A percentile compares a stretch with the other conserved stretches of the same genome.
Conservation (phyloP, 2,329 filamentous ascomycete species). For the Cladosporium colombiae region DNA sequence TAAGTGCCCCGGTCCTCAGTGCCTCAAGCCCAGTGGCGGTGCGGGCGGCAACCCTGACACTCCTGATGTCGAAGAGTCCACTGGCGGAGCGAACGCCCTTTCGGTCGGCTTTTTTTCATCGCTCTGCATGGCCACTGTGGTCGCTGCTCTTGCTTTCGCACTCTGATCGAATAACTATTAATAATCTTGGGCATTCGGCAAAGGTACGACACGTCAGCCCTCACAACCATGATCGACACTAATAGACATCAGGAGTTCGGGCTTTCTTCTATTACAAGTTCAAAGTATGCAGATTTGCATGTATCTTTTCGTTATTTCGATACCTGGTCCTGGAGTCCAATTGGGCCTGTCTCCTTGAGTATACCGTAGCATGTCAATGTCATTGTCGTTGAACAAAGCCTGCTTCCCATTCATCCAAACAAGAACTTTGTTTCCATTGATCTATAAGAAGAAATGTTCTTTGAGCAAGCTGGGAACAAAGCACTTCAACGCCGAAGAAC, state of each 20-base stretch:
- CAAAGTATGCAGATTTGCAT: constrained; percentile 11
- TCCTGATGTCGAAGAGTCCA: constrained; percentile 23
- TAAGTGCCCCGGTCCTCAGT: constrained; percentile 15
- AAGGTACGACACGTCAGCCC: neutral
- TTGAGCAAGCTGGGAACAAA: neutral
- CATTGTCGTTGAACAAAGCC: constrained; percentile 10
- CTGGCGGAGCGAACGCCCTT: constrained; percentile 22
- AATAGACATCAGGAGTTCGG: constrained; percentile 11
- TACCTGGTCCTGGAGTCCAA: neutral
- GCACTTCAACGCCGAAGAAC: neutral
- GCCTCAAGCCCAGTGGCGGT: constrained; percentile 26
- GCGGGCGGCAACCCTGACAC: constrained; percentile 21
- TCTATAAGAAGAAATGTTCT: neutral
- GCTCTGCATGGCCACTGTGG: constrained; percentile 16
- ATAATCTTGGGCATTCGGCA: constrained; percentile 16
- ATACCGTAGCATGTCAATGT: constrained; percentile 17
- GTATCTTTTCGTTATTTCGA: constrained; percentile 5
- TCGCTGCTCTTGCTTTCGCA: constrained; percentile 29
- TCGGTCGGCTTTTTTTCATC: constrained; percentile 21
- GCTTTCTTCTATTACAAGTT: neutral
- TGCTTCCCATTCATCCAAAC: constrained; percentile 1
- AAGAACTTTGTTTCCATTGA: constrained; percentile 5
- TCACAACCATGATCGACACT: neutral
- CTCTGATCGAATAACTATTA: constrained; percentile 23
- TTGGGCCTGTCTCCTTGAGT: constrained; percentile 7